Evolutionary conservation across 441 rosid species (phyloP).

Genomic region (Geranium incanum): DNA sequence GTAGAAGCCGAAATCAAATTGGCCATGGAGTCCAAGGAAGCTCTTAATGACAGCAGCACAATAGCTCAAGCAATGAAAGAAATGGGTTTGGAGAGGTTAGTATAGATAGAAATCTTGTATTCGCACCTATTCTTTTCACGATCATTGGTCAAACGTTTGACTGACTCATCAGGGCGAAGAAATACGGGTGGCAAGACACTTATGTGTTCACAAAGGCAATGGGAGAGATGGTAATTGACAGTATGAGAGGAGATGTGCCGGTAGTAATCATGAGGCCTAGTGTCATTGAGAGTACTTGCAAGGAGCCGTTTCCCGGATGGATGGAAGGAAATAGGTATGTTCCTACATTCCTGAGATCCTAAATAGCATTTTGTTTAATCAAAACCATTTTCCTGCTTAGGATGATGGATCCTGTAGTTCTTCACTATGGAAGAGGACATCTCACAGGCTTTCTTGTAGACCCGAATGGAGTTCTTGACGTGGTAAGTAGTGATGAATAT

Average conservation of each 20-base stretch:
- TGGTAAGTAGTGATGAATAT: constrained; percentile 33
- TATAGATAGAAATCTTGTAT: neutral
- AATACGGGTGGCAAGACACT: constrained; percentile 88
- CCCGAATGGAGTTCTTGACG: constrained; percentile 85
- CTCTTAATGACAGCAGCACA: constrained; percentile 27
- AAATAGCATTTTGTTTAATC: neutral
- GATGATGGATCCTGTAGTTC: constrained; percentile 93
- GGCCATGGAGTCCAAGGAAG: constrained; percentile 46
- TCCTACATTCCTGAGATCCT: too few relatives aligned
- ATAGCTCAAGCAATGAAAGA: constrained; percentile 61
- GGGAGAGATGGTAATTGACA: constrained; percentile 89
- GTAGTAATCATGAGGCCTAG: constrained; percentile 78
- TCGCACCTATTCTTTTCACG: neutral
- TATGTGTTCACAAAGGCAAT: constrained; percentile 94
- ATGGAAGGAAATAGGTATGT: constrained; percentile 88
- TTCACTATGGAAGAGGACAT: constrained; percentile 87
- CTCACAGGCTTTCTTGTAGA: constrained; percentile 74
- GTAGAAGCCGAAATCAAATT: constrained; percentile 53
- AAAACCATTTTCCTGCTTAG: constrained; percentile 28
- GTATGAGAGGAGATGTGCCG: constrained; percentile 65
- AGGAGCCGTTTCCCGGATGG: constrained; percentile 95
- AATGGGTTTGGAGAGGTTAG: constrained; percentile 66
- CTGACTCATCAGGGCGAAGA: constrained; percentile 56
- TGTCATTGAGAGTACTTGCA: constrained; percentile 77
- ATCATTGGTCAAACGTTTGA: neutral